Evolutionary conservation across 805 yeast species (phyloP).

Genomic region (Pichia deserticola): DNA sequence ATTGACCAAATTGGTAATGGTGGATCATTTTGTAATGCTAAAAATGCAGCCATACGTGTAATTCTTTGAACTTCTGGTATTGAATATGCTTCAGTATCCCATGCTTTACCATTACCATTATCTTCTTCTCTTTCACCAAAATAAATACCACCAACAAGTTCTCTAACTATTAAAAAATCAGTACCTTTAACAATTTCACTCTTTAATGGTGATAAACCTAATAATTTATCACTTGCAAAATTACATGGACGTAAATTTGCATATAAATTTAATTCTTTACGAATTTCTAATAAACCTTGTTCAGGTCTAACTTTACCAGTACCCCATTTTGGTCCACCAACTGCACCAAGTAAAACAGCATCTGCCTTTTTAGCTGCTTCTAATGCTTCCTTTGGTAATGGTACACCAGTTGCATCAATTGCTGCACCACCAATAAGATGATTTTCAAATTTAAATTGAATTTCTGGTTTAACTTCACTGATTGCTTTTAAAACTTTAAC

Average conservation of each 20-base stretch:
- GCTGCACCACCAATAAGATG: slow-evolving; percentile 98
- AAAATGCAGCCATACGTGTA: slow-evolving; percentile 96
- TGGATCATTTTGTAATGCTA: slow-evolving; percentile 89
- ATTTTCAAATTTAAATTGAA: slow-evolving; percentile 68
- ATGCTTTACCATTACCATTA: slow-evolving; percentile 76
- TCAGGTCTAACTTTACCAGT: slow-evolving; percentile 95
- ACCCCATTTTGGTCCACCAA: slow-evolving; percentile 99
- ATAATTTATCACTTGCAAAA: slow-evolving; percentile 77
- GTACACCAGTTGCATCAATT: slow-evolving; percentile 91
- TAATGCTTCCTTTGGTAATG: slow-evolving; percentile 79
- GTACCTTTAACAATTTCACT: slow-evolving; percentile 83
- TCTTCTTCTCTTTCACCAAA: slow-evolving; percentile 95
- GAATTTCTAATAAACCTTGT: slow-evolving; percentile 88
- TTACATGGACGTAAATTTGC: slow-evolving; percentile 97
- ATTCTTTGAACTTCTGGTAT: slow-evolving; percentile 92
- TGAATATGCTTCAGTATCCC: slow-evolving; percentile 89
- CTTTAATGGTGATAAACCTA: slow-evolving; percentile 84
- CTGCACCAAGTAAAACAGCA: slow-evolving; percentile 96
- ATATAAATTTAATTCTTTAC: slow-evolving; percentile 89
- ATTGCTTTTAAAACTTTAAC: slow-evolving; percentile 84
- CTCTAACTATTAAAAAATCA: slow-evolving; percentile 88
- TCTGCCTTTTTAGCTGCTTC: slow-evolving; percentile 80
- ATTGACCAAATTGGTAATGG: slow-evolving; percentile 94
- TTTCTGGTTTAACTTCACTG: slow-evolving; percentile 44
- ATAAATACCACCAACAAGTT: slow-evolving; percentile 95